Evolutionary conservation across 148 eudicot genomes (phyloP), one percentile per base, ranked within the genome.

Genomic region (Chenopodium formosanum): DNA sequence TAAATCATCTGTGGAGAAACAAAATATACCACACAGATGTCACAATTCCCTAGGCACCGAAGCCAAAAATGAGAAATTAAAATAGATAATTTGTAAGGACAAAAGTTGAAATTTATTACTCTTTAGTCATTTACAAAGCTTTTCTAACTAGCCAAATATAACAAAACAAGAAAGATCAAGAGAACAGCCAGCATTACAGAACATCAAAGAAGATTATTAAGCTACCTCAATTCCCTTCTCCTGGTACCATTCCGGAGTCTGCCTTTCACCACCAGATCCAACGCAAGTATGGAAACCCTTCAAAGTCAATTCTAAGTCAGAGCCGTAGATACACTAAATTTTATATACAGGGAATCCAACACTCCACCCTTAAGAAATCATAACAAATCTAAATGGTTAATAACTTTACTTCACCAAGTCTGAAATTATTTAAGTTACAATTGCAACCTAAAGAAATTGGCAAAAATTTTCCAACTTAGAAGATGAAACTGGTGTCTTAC

Each of bases 281-380:
- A 96, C 99, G 88, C 99, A 96, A 53, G 99, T 96, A 84, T 96
- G 97, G 60, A 96, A 96, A 40, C 99, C 99, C 99, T 95, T 76
- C 50, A 68, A 77, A 53, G n/a, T 52, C 50, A 76, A 77, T 74
- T 48, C 44, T 25, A 79, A 81, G 37, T 79, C n/a, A 82, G 75
- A 8, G 2, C 11, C 10, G 23, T 23, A 47, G 50, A 77, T 20
- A 74, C 22, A 56, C 10, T 56, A 60, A 32, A 44, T n/a, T 31
- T n/a, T 27, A 14, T 2, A 46, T 4, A 50, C 12, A 73, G 75
- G 47, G 7, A 72, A 63, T 7, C 78, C 5, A 47, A 27, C 73
- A 25, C n/a, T 73, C 65, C 48, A 67, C 20, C 48, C 58, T 73
- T 32, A 8, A 9, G 10, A 17, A 78, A 67, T 48, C 74, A 68